Base-by-base conservation (phyloP, 2,329 filamentous ascomycete genomes). In the Aspergillus sp. region DNA sequence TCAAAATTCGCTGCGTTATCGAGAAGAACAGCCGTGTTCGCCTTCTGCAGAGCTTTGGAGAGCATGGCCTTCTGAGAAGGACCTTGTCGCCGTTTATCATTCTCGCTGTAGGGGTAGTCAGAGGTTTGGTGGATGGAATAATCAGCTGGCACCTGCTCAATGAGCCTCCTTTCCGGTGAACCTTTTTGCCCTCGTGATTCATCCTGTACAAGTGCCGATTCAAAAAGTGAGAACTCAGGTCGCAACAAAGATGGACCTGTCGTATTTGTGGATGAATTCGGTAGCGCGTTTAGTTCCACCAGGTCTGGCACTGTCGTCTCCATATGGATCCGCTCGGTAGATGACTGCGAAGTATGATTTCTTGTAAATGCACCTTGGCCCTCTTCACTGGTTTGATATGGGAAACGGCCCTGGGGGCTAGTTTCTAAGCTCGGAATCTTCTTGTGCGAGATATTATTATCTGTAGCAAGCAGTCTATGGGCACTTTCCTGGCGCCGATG, bases 1-100 rank as follows among this genome's bases (percentile, higher is more conserved):
- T 93, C 90, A 62, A 95, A 93, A 70, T 98, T 96, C 68, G 95
- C 90, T 14, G 91, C 92, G 83, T 97, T 98, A 76, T 99, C 95
- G 41, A 99, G 84, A 64, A 97, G 84, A 25, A 99, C 95, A 21
- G 95, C 95, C 12, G 91, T 93, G 70, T 99, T 97, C 50, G 95
- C 95, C 77, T 97, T 96, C 71, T 96, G 90, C 55, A 99, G 79
- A 0, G 95, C 95, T 66, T 90, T 90, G n/a, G 93, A 96, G 37
- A 99, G 83, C 93, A 98, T 98, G 11, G 88, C 90, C 79, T 97
- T 98, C 73, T 98, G 90, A 1, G 90, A 91, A 14, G 85, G 85
- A n/a, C 74, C 76, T 61, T 76, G 74, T 58, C 75, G 73, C 61
- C 72, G 72, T 59, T 67, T 65, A 19, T 69, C 71, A 33, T 66